Base-by-base conservation (phyloP, 768 basidiomycete species). In the Trametes sanguinea region DNA sequence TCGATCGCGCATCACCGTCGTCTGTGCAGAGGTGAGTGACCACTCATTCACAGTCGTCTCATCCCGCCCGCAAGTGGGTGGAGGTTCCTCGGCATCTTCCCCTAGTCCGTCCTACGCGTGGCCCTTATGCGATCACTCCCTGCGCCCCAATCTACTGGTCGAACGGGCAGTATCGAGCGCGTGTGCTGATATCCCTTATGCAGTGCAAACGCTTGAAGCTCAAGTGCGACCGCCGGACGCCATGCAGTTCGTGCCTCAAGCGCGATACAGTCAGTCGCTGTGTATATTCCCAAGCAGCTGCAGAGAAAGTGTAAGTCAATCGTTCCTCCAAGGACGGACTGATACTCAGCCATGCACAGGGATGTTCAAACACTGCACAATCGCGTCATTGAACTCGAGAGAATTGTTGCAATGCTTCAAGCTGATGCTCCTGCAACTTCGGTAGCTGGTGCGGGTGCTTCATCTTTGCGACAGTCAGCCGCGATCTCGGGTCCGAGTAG, bases 131-230 rank as follows among this genome's bases (percentile, higher is more conserved):
- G 48, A 50, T 32, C 11, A 53, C 39, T 39, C 45, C 55, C 56
- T 45, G 9, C 47, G 39, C 50, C 57, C 48, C 35, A 16, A 8
- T 29, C 40, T 37, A 42, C 29, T 35, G 13, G 22, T 30, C 39
- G 39, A 22, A 37, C 35, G 35, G 35, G 6, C 35, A 37, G 11
- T 37, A 11, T 37, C 35, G 35, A 6, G 22, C 4, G 35, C 14
- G 13, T 9, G 17, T 52, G 44, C 50, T 60, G 1, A 60, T 11
- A 37, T 37, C 17, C 17, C 16, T 32, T 29, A 16, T n/a, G 2
- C 70, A 94, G 89, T 94, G 92, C 78, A 94, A 94, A 73, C 89
- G 92, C 4, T 80, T 94, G 55, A 94, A 94, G 68, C 81, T 94
- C 55, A 92, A 88, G 76, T 94, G 92, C 70, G 92, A 94, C 75